These are phyloP conservation scores for Phytopythium helicoides DNA, from an alignment of 352 stramenopile genomes.

Conservation along the genomic window DNA sequence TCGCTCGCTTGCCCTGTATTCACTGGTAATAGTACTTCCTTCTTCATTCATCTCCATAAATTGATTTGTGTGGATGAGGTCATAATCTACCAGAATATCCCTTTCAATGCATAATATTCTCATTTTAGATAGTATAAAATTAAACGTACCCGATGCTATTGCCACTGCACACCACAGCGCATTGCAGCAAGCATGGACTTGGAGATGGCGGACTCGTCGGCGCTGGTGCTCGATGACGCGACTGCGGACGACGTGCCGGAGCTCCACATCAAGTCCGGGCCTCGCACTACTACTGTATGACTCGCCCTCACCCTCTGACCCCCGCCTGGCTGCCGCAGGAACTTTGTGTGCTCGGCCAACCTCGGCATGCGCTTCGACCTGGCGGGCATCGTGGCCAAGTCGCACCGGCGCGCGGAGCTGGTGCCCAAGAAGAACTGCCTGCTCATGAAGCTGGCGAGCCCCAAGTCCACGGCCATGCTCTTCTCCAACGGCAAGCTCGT, in stretches of 20 bases:
- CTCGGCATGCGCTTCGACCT: conserved; percentile 82
- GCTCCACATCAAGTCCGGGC: conserved; percentile 66
- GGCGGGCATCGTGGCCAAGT: conserved; percentile 67
- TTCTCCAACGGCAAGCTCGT: conserved; percentile 85
- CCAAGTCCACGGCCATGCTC: conserved; percentile 78
- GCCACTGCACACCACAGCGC: too few species aligned
- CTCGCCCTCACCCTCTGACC: not conserved
- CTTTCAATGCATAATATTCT: too few species aligned
- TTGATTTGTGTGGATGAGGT: too few species aligned
- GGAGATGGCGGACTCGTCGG: conserved; percentile 5
- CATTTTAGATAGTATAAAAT: too few species aligned
- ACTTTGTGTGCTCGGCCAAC: conserved; percentile 80
- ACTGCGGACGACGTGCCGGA: conserved; percentile 15
- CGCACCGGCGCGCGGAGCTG: conserved; percentile 67
- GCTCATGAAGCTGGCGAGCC: conserved; percentile 72
- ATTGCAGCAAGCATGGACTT: not conserved
- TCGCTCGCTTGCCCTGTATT: too few species aligned
- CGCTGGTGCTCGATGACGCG: conserved; percentile 9
- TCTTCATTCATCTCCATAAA: not conserved
- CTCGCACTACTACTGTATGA: not conserved
- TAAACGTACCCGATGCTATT: too few species aligned
- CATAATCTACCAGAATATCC: too few species aligned
- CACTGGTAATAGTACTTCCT: conserved; percentile 1
- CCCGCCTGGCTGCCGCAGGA: conserved; percentile 23
- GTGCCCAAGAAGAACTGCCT: conserved; percentile 87